Evolutionary conservation across 768 basidiomycete genomes (phyloP), one percentile per base, ranked within the genome.

Genomic region (Termitomyces sp.): DNA sequence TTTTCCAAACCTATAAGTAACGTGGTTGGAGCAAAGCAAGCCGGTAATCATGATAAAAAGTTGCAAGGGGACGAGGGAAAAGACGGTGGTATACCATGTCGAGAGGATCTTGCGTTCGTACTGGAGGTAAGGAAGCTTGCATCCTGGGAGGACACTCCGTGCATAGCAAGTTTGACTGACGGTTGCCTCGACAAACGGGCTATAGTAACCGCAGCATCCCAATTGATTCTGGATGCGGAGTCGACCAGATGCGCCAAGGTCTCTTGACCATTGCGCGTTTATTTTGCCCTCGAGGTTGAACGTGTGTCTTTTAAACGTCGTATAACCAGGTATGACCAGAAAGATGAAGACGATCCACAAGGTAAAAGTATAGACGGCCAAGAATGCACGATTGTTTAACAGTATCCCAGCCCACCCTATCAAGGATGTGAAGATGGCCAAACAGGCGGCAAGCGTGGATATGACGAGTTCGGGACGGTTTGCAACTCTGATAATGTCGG

Each of bases 1-100:
- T 76, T 92, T 93, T 11, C 90, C 90, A 70, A 93, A 93, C 54
- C 91, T 80, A 69, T 91, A 92, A 22, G 90, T 93, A 69, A 93
- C 85, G 64, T 93, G 91, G 72, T 91, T 92, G 24, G 86, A 86
- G 69, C 88, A 93, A 52, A 93, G 70, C 56, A 93, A 71, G 15
- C 78, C 84, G 1, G 77, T 75, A 60, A 89, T 60, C 66, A 91
- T 91, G 69, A 87, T 76, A 22, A 66, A 67, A 49, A 93, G 70
- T 59, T 92, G 90, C 13, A 84, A 66, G 1, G 89, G 89, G 15
- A 88, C 89, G 55, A 91, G 66, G 16, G 80, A 70, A 70, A 92
- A 92, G 18, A 81, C 73, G 44, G 76, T 73, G 15, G 77, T 82
- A 72, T 87, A 91, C 89, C 89, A 92, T 30, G 77, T 73, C 65